Base-by-base conservation (phyloP, 2,329 filamentous ascomycete species). In the Alternaria brassicae region DNA sequence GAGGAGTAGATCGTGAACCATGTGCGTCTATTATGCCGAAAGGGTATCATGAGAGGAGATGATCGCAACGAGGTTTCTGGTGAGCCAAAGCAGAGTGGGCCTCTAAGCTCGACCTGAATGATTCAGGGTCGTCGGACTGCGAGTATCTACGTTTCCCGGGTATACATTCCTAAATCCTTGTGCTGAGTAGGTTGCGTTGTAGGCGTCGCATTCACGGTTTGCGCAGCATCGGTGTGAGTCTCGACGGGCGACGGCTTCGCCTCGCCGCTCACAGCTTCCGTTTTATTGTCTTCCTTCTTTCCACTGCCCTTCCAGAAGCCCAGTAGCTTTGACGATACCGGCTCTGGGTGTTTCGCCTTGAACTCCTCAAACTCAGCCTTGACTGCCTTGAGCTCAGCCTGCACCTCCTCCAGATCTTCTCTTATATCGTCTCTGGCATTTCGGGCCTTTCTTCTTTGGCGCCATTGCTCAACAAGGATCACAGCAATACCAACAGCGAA, bases 401-500 rank as follows among this genome's bases (percentile, higher is more conserved):
- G 86, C 2, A 90, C 72, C 58, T 85, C 83, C 41, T 82, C 81
- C 12, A 91, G 68, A 21, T 86, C 80, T 56, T 88, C 86, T 2
- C 83, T 81, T 4, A 90, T 84, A 60, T 87, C 85, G 56, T 89
- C 86, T 55, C 87, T 77, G 47, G 86, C 80, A 21, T 81, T 85
- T 48, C 79, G 83, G 61, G 87, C 87, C 71, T 90, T 90, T 59
- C 85, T 81, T 52, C 86, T 80, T 28, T 85, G 84, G 54, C 88
- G 79, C 82, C 83, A 86, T 19, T 84, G 83, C 69, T 91, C 88
- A 53, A 86, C 86, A 0, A 90, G 73, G 42, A 91, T 86, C 59
- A 90, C 75, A 0, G 84, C 80, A 6, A 86, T 87, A 1, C 86
- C 88, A 12, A 90, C 88, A 4, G 82, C 67, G 66, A 90, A 90